Evolutionary conservation across 1,284 basidiomycete genomes (phyloP).

Genomic region (Malassezia furfur): DNA sequence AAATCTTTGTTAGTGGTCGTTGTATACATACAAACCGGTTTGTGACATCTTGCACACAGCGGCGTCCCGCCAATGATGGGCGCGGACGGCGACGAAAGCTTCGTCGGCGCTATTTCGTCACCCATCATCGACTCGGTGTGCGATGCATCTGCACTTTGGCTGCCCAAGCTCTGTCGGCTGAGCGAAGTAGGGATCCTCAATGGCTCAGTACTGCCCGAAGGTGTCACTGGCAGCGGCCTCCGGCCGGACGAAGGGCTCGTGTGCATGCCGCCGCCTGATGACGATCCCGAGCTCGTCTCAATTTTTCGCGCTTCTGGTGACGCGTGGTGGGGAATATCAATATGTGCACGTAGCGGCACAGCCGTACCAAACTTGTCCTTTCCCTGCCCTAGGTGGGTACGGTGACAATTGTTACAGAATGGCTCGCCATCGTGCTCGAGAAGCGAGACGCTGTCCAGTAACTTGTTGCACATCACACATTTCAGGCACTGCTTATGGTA

Average conservation of each 20-base stretch:
- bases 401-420: constrained; percentile 46
- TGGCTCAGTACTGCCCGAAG: neutral
- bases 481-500: constrained; percentile 47
- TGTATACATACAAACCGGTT: constrained; percentile 31
- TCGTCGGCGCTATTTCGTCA: neutral
- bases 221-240: constrained; percentile 1
- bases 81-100: constrained; percentile 10
- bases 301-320: neutral
- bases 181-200: neutral
- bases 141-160: neutral
- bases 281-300: neutral
- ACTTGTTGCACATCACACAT: constrained; percentile 42
- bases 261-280: neutral
- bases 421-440: constrained; percentile 46
- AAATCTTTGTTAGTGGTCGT: constrained; percentile 24
- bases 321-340: neutral
- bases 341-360: constrained; percentile 26
- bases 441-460: constrained; percentile 42
- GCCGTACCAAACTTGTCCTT: constrained; percentile 42
- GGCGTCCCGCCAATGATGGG: constrained; percentile 34
- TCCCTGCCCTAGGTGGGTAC: constrained; percentile 42
- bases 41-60: constrained; percentile 35
- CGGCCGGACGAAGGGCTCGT: constrained; percentile 6
- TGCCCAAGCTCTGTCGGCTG: neutral
- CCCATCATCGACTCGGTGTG: neutral